Conservation (phyloP, 2,329 filamentous ascomycete species). For the Neofusicoccum sp. region DNA sequence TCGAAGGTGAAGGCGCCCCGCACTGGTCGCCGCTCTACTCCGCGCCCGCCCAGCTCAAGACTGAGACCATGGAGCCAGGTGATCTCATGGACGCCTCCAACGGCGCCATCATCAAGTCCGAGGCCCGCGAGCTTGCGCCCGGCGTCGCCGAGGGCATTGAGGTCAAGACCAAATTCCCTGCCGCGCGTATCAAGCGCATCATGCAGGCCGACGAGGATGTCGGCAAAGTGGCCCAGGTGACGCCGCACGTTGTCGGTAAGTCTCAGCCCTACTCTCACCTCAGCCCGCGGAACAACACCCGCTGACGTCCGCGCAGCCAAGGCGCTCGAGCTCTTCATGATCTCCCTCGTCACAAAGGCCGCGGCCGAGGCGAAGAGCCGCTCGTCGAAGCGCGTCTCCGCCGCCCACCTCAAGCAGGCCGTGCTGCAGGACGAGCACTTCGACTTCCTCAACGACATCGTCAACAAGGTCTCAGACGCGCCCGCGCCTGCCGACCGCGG, state of each 20-base stretch:
- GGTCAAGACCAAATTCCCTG: conserved; percentile 93
- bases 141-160: conserved; percentile 57
- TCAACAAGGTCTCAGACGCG: conserved; percentile 74
- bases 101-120: conserved; percentile 20
- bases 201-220: conserved; percentile 99
- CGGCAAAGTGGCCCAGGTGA: conserved; percentile 96
- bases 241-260: conserved; percentile 83
- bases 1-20: conserved; percentile 13
- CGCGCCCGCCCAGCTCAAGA: conserved; percentile 1
- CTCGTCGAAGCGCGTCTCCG: conserved; percentile 85
- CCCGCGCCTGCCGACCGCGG: conserved; percentile 46
- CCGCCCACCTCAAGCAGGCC: conserved; percentile 86
- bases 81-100: conserved; percentile 15
- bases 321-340: conserved; percentile 97
- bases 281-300: neutral
- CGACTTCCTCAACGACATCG: conserved; percentile 90
- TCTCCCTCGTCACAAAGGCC: conserved; percentile 84
- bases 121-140: conserved; percentile 24
- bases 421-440: conserved; percentile 87
- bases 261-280: conserved; percentile 21
- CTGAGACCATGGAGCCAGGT: conserved; percentile 20
- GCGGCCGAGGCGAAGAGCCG: conserved; percentile 79
- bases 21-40: conserved; percentile 13
- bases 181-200: conserved; percentile 95
- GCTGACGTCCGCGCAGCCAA: conserved; percentile 58